Evolutionary conservation across 2,329 filamentous ascomycete species (phyloP).

Genomic region (Cyanodermella asteris): DNA sequence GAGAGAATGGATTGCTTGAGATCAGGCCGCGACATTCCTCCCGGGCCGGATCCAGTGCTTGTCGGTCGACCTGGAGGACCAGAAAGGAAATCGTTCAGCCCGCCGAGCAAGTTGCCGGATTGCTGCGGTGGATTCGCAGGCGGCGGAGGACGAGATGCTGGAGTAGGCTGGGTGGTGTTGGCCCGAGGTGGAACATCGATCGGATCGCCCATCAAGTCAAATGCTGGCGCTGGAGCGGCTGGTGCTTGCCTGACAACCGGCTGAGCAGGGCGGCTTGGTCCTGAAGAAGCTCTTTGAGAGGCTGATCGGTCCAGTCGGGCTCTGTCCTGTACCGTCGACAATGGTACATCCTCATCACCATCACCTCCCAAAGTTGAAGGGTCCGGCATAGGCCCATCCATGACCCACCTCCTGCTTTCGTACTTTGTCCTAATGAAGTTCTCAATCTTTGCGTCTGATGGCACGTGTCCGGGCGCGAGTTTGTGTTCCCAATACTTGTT

Average conservation of each 20-base stretch:
- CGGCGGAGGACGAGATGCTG: constrained; percentile 35
- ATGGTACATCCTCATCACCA: constrained; percentile 61
- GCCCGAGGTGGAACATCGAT: constrained; percentile 43
- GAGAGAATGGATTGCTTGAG: constrained; percentile 95
- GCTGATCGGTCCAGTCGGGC: constrained; percentile 42
- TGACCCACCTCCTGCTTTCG: constrained; percentile 96
- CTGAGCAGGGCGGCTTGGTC: constrained; percentile 23
- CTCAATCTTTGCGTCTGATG: constrained; percentile 94
- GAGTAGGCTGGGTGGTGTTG: constrained; percentile 50
- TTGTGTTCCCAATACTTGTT: constrained; percentile 99
- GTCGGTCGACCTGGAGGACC: constrained; percentile 48
- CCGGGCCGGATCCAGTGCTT: constrained; percentile 46
- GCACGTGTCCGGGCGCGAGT: constrained; percentile 70
- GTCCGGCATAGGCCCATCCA: constrained; percentile 88
- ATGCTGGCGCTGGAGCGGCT: constrained; percentile 33
- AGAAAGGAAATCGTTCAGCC: constrained; percentile 91
- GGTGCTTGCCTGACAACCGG: constrained; percentile 18
- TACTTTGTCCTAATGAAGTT: constrained; percentile 99
- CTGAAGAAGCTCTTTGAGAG: constrained; percentile 26
- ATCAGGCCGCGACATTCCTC: constrained; percentile 60
- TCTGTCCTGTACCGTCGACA: constrained; percentile 40
- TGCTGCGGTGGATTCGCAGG: constrained; percentile 24
- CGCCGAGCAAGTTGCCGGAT: no score
- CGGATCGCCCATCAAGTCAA: constrained; percentile 60
- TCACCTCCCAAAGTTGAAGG: constrained; percentile 68